Percentiles rank a stretch among this genome's conserved stretches.
Evolutionary conservation across 2,329 filamentous ascomycete species (phyloP).

Genomic region (Colletotrichum sp.): DNA sequence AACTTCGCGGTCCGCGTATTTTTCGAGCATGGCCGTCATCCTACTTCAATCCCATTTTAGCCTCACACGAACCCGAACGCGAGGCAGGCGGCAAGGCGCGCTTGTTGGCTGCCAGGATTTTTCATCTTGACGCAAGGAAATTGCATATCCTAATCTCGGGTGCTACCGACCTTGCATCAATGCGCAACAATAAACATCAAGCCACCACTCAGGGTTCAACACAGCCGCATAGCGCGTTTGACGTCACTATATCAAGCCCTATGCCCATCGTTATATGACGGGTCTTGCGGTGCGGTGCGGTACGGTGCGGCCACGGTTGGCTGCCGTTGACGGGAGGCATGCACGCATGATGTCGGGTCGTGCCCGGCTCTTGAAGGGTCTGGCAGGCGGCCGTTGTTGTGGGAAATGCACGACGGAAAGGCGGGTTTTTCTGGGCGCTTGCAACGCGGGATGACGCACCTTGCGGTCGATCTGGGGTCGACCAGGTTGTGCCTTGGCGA

Average conservation of each 20-base stretch:
- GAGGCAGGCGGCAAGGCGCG: background rate
- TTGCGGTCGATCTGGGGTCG: conserved; percentile 1
- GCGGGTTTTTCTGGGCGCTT: background rate
- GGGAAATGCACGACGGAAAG: background rate
- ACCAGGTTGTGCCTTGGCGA: background rate
- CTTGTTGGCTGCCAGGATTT: background rate
- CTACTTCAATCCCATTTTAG: background rate
- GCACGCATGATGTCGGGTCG: background rate
- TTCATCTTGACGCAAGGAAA: conserved; percentile 5
- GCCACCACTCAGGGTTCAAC: conserved; percentile 10
- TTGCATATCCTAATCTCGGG: conserved; percentile 16
- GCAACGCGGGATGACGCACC: conserved; percentile 13
- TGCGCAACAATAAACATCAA: conserved; percentile 2
- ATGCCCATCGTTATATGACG: conserved; percentile 13
- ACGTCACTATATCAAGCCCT: conserved; percentile 9
- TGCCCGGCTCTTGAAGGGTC: background rate
- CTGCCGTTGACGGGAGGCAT: background rate
- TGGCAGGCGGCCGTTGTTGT: background rate
- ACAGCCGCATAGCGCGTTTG: background rate
- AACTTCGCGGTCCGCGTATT: background rate
- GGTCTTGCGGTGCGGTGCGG: background rate
- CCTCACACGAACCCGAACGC: background rate
- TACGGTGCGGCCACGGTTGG: background rate
- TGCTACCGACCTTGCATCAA: conserved; percentile 6
- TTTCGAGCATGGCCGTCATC: background rate